Evolutionary conservation across 176 grass and related monocot genomes (phyloP).

Genomic region (Metroxylon sagu): DNA sequence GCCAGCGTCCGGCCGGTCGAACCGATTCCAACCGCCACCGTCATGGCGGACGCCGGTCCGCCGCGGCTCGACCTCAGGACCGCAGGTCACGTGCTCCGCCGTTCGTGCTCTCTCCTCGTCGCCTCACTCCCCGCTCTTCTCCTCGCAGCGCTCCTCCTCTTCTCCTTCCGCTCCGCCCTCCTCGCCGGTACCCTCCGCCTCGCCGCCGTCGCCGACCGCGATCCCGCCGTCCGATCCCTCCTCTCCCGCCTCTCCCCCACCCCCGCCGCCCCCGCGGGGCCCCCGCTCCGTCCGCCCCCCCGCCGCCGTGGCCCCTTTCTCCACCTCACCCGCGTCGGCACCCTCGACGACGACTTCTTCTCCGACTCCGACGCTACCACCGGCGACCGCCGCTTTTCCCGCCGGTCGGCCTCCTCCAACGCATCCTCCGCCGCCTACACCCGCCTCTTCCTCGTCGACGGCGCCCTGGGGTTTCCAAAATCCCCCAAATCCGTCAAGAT

Average conservation of each 20-base stretch:
- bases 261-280: slow-evolving; percentile 11
- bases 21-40: slow-evolving; percentile 5
- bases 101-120: slow-evolving; percentile 43
- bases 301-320: slow-evolving; percentile 52
- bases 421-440: slow-evolving; percentile 26
- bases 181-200: slow-evolving; percentile 56
- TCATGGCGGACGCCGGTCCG: slow-evolving; percentile 41
- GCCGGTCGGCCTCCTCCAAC: slow-evolving; percentile 13
- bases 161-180: slow-evolving; percentile 69
- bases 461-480: slow-evolving; percentile 26
- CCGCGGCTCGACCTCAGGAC: slow-evolving; percentile 27
- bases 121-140: slow-evolving; percentile 54
- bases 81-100: slow-evolving; percentile 10
- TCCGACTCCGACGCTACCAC: slow-evolving; percentile 33
- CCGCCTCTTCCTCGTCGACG: slow-evolving; percentile 20
- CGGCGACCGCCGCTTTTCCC: slow-evolving; percentile 21
- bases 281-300: neutral
- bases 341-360: slow-evolving; percentile 33
- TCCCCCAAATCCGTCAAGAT: slow-evolving; percentile 33
- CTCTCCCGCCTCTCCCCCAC: slow-evolving; percentile 51
- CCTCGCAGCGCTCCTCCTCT: slow-evolving; percentile 52
- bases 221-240: slow-evolving; percentile 53
- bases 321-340: neutral
- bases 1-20: neutral
- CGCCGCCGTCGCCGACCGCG: slow-evolving; percentile 48